A percentile compares a stretch with the other conserved stretches of the same genome.
Conservation (phyloP, 148 eudicot genomes). For the Silene latifolia region DNA sequence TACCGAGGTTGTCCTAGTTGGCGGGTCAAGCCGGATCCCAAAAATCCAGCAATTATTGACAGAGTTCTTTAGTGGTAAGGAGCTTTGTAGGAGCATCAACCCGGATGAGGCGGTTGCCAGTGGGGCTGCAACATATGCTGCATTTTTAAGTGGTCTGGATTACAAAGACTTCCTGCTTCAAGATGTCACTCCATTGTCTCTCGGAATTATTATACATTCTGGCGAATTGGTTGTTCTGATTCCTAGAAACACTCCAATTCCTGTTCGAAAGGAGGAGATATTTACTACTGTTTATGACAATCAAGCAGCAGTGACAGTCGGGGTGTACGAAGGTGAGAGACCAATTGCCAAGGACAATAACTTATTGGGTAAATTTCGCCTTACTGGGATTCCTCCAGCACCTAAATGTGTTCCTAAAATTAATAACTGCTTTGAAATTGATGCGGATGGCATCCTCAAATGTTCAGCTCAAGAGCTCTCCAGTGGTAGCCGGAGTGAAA, state of each 20-base stretch:
- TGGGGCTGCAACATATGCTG: constrained; percentile 16
- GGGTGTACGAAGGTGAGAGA: constrained; percentile 11
- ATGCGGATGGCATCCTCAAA: not conserved
- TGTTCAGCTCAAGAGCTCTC: not conserved
- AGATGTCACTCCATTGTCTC: constrained; percentile 19
- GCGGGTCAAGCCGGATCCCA: constrained; percentile 12
- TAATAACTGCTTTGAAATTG: not conserved
- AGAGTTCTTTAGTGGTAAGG: constrained; percentile 4
- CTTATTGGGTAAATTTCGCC: not conserved
- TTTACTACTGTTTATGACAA: not conserved
- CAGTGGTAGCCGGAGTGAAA: not conserved
- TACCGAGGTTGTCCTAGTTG: not conserved
- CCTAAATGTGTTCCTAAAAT: not conserved
- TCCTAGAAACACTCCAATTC: constrained; percentile 10
- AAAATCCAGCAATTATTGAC: constrained; percentile 6
- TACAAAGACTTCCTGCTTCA: not conserved
- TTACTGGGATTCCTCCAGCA: not conserved
- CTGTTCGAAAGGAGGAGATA: not conserved
- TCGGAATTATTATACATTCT: not conserved
- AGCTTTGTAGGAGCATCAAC: constrained; percentile 10
- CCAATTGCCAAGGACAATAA: not conserved
- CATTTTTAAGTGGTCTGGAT: constrained; percentile 5
- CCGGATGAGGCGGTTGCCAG: constrained; percentile 14
- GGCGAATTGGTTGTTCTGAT: not conserved
- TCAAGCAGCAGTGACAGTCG: not conserved